Conservation (phyloP, 345 rosid species). For the Pugionium cornutum region DNA sequence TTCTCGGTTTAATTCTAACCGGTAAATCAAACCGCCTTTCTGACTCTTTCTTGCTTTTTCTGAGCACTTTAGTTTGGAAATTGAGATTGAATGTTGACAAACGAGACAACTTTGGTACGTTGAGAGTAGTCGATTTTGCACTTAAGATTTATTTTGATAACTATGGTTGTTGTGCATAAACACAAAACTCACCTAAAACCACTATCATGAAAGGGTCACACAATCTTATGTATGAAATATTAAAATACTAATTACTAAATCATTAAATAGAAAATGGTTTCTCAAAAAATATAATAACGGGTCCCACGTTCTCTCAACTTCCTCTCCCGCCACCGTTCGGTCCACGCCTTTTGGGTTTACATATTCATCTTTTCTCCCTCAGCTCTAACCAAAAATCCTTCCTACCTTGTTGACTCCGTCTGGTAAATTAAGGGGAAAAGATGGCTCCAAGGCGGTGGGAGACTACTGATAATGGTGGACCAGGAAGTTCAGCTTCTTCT, state of each 20-base stretch:
- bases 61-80: background rate
- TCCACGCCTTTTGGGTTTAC: constrained; percentile 27
- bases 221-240: background rate
- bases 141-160: background rate
- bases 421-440: background rate
- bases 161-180: background rate
- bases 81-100: constrained; percentile 12
- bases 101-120: constrained; percentile 25
- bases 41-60: background rate
- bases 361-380: constrained; percentile 9
- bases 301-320: constrained; percentile 40
- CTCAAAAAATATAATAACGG: constrained; percentile 9
- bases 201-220: too few species aligned
- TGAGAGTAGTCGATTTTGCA: background rate
- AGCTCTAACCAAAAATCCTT: background rate
- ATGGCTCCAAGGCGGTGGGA: constrained; percentile 82
- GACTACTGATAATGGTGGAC: constrained; percentile 54
- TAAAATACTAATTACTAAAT: background rate
- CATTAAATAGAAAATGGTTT: background rate
- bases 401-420: constrained; percentile 40
- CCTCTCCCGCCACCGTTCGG: constrained; percentile 43
- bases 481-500: constrained; percentile 78
- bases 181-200: background rate
- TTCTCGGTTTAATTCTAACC: constrained; percentile 8
- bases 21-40: background rate